These are phyloP conservation scores for Debaryomyces subglobosus DNA, from an alignment of 1,139 yeast genomes.

Conservation along the genomic window DNA sequence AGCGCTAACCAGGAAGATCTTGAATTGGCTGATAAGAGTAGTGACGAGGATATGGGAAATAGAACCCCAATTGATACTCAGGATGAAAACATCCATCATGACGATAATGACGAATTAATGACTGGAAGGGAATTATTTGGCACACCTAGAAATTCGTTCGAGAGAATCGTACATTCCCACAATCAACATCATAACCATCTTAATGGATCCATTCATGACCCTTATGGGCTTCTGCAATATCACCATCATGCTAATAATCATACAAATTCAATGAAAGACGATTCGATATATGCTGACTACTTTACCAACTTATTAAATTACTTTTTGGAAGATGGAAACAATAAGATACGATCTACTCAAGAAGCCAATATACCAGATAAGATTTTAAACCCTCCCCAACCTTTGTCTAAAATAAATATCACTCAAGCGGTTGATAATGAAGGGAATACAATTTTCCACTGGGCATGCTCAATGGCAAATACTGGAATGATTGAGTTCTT, in stretches of 20 bases:
- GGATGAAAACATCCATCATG: conserved; percentile 7
- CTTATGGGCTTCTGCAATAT: conserved; percentile 29
- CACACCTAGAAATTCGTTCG: conserved; percentile 45
- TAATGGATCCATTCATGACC: conserved; percentile 18
- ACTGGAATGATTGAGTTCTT: conserved; percentile 72
- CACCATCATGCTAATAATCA: conserved; percentile 24
- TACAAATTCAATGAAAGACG: conserved; percentile 21
- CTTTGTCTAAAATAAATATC: conserved; percentile 53
- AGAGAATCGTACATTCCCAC: conserved; percentile 27
- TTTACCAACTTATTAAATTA: conserved; percentile 39
- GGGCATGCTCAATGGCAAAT: conserved; percentile 94
- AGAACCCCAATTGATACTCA: conserved; percentile 10
- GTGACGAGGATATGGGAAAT: conserved; percentile 30
- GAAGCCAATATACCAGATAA: conserved; percentile 32
- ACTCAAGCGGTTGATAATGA: conserved; percentile 89
- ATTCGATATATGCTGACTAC: conserved; percentile 37
- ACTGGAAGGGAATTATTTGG: conserved; percentile 49
- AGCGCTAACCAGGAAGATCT: conserved; percentile 43
- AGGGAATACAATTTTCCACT: conserved; percentile 92
- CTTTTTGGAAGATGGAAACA: conserved; percentile 38
- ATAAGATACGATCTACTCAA: conserved; percentile 18
- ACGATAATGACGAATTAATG: conserved; percentile 39
- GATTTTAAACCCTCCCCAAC: conserved; percentile 45
- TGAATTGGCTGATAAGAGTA: conserved; percentile 35
- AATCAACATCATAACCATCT: conserved; percentile 14